Evolutionary conservation across 2,329 filamentous ascomycete genomes (phyloP), one percentile per base, ranked within the genome.

Genomic region (Scedosporium dehoogii): DNA sequence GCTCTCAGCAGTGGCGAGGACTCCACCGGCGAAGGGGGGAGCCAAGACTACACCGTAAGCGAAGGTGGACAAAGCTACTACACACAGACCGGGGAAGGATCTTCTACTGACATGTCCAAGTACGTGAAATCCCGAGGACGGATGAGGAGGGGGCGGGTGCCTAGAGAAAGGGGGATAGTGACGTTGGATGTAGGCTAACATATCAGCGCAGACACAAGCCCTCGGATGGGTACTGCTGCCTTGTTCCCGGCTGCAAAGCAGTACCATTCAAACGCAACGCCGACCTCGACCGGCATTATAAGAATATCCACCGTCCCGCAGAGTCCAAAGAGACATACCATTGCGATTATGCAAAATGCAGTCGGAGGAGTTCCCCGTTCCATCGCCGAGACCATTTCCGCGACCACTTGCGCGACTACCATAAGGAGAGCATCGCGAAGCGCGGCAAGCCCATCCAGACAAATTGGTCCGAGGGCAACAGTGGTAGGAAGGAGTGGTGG

Each of bases 381-480:
- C 74, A 75, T 66, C 77, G 83, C 41, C 76, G 79, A 38, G 83
- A 85, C 65, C 83, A 85, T 71, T 83, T 78, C 68, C 76, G 82
- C 44, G 81, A 84, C 63, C 83, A 85, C 68, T 75, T 83, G 44
- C 77, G 83, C 38, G 77, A 81, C 56, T 82, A 74, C 65, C 83
- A 85, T 73, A 74, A 74, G 62, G 83, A 85, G 67, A 81, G 84
- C 64, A 75, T 83, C 41, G 73, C 75, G 66, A 79, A 79, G 72
- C 77, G 79, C 18, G 76, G 77, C 29, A 66, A 21, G 58, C 67
- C 70, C 59, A 65, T 71, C 62, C 69, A 70, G 48, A 71, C 73
- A 44, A 73, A 72, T 64, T 79, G 76, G 76, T 67, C 75, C 56
- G 68, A 73, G 9, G 71, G 69, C 57, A 74, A 78, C 63, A 72